These are phyloP conservation scores for Verticillium alfalfae DNA, from an alignment of 2,329 filamentous ascomycete species.

Conservation along the genomic window DNA sequence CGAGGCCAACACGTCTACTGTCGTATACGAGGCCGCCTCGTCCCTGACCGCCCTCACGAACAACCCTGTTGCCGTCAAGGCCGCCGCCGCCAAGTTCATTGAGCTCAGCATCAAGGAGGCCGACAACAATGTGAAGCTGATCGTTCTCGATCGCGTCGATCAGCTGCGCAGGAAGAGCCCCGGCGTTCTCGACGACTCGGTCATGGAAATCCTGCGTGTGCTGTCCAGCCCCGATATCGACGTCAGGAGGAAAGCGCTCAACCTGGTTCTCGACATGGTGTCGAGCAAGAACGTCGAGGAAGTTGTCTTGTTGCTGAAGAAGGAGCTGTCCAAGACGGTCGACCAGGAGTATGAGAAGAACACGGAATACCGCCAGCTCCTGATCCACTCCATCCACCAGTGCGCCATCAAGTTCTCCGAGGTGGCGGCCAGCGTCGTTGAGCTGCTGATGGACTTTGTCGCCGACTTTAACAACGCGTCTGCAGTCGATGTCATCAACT, in stretches of 20 bases:
- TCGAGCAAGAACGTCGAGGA: slow-evolving; percentile 99
- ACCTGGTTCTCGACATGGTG: slow-evolving; percentile 93
- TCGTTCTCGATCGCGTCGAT: slow-evolving; percentile 91
- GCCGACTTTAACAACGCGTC: slow-evolving; percentile 97
- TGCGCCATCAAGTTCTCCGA: slow-evolving; percentile 99
- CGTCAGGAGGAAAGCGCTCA: slow-evolving; percentile 84
- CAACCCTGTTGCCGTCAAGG: slow-evolving; percentile 97
- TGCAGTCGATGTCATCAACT: slow-evolving; percentile 95
- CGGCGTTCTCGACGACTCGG: slow-evolving; percentile 85
- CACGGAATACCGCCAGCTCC: slow-evolving; percentile 84
- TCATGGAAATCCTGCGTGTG: slow-evolving; percentile 95
- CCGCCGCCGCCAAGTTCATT: slow-evolving; percentile 91
- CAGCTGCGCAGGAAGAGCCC: slow-evolving; percentile 82
- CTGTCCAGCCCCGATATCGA: slow-evolving; percentile 94
- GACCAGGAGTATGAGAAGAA: slow-evolving; percentile 99
- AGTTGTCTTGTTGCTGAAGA: slow-evolving; percentile 92
- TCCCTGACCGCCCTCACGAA: slow-evolving; percentile 89
- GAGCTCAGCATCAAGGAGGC: slow-evolving; percentile 96
- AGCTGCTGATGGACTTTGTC: slow-evolving; percentile 97
- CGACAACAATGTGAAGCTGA: slow-evolving; percentile 98
- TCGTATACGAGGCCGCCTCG: slow-evolving; percentile 95
- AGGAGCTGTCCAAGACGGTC: slow-evolving; percentile 94
- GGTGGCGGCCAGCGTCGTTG: slow-evolving; percentile 93
- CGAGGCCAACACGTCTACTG: slow-evolving; percentile 87
- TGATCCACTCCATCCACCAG: slow-evolving; percentile 96